Evolutionary conservation across 148 eudicot genomes (phyloP).

Genomic region (Fallopia convolvulus): DNA sequence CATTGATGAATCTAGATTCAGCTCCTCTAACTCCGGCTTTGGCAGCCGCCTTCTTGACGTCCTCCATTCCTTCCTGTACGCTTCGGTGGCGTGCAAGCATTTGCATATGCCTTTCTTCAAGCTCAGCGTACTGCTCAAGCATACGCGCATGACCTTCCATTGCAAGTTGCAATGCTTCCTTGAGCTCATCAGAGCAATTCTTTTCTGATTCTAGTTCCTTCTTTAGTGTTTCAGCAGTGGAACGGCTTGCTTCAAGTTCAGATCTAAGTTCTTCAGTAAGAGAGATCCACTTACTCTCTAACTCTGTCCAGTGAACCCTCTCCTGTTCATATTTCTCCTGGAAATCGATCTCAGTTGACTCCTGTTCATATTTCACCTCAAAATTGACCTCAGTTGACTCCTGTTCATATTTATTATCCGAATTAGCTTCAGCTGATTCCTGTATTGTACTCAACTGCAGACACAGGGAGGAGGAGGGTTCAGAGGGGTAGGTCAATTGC

Average conservation of each 20-base stretch:
- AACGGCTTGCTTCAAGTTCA: constrained; percentile 64
- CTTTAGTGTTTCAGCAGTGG: constrained; percentile 41
- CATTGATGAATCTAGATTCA: constrained; percentile 84
- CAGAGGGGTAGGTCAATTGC: constrained; percentile 50
- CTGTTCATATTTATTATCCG: constrained; percentile 24
- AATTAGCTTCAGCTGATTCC: constrained; percentile 15
- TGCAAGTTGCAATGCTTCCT: constrained; percentile 90
- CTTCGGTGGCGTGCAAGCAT: constrained; percentile 70
- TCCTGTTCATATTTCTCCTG: constrained; percentile 24
- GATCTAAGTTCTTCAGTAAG: constrained; percentile 68
- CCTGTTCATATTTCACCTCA: constrained; percentile 22
- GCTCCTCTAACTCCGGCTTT: constrained; percentile 79
- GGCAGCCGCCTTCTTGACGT: constrained; percentile 86
- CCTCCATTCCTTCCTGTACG: constrained; percentile 83
- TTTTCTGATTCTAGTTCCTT: constrained; percentile 69
- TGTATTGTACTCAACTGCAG: constrained; percentile 25
- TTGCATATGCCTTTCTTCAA: constrained; percentile 83
- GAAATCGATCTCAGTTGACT: neutral
- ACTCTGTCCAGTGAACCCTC: constrained; percentile 58
- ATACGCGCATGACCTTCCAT: constrained; percentile 97
- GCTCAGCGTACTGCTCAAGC: constrained; percentile 94
- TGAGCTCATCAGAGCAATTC: constrained; percentile 79
- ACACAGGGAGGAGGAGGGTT: constrained; percentile 22
- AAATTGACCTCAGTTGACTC: constrained; percentile 18
- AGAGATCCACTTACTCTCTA: constrained; percentile 89